A percentile compares a stretch with the other conserved stretches of the same genome.
Conservation (phyloP, 257 asterid genomes). For the Anisodus tanguticus region DNA sequence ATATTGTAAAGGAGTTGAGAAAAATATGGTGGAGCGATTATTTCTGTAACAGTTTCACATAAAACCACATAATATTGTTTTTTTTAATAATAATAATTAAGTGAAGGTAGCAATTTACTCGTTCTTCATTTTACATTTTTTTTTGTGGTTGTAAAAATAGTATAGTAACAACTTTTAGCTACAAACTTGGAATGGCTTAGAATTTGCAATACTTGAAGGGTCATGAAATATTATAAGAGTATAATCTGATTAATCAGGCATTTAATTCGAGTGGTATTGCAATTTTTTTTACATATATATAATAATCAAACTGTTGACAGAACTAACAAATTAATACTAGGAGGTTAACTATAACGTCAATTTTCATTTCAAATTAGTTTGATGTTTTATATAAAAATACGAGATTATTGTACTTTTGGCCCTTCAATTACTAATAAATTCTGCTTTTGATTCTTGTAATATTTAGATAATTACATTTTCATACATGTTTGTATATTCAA, state of each 20-base stretch:
- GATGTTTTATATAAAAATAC: no score
- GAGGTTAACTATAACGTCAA: no score
- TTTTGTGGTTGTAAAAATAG: not conserved
- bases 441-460: no score
- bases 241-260: not conserved
- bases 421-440: no score
- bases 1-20: not conserved
- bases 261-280: not conserved
- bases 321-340: no score
- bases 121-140: not conserved
- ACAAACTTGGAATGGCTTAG: not conserved
- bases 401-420: no score
- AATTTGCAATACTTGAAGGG: not conserved
- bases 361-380: no score
- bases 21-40: slow-evolving; percentile 19
- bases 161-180: not conserved
- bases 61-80: not conserved
- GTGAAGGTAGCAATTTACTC: not conserved
- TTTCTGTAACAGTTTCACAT: slow-evolving; percentile 10
- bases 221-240: not conserved
- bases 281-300: no score
- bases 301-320: no score
- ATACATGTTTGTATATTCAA: no score
- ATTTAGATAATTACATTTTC: no score
- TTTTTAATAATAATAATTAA: not conserved